Percentiles rank a stretch among this genome's conserved stretches.
Conservation (phyloP, 345 rosid genomes). For the Nephelium lappaceum region DNA sequence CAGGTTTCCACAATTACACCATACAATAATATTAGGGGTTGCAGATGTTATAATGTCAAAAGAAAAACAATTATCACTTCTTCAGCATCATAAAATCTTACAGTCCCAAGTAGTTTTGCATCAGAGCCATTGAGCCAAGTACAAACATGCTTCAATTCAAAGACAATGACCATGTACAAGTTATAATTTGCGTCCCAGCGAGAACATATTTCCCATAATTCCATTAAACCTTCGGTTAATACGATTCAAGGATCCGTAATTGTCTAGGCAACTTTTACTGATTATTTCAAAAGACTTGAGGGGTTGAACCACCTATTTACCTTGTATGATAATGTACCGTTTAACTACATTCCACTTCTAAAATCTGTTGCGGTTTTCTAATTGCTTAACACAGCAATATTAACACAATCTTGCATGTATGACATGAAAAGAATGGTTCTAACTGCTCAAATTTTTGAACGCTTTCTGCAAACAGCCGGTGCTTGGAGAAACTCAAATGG, state of each 20-base stretch:
- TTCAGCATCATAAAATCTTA: background rate
- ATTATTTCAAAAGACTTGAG: background rate
- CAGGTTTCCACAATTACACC: too few species aligned
- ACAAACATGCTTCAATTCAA: background rate
- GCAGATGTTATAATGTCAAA: too few species aligned
- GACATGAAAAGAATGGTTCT: background rate
- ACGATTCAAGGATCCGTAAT: background rate
- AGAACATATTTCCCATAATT: background rate
- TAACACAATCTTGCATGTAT: background rate
- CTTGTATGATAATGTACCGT: background rate
- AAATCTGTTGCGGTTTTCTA: background rate
- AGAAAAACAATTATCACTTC: background rate
- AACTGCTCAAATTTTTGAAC: background rate
- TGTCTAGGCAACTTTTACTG: background rate
- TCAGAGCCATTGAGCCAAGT: background rate
- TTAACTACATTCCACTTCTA: background rate
- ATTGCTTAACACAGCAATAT: background rate
- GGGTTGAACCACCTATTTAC: background rate
- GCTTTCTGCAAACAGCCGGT: background rate
- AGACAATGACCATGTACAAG: background rate
- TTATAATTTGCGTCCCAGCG: background rate
- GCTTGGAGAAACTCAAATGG: conserved; percentile 10
- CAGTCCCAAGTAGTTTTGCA: background rate
- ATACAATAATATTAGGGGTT: too few species aligned
- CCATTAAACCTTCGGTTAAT: background rate